A percentile compares a stretch with the other conserved stretches of the same genome.
phyloP scores from a whole-genome alignment of 1,284 basidiomycete species.

The Ganoderma resinaceum region DNA sequence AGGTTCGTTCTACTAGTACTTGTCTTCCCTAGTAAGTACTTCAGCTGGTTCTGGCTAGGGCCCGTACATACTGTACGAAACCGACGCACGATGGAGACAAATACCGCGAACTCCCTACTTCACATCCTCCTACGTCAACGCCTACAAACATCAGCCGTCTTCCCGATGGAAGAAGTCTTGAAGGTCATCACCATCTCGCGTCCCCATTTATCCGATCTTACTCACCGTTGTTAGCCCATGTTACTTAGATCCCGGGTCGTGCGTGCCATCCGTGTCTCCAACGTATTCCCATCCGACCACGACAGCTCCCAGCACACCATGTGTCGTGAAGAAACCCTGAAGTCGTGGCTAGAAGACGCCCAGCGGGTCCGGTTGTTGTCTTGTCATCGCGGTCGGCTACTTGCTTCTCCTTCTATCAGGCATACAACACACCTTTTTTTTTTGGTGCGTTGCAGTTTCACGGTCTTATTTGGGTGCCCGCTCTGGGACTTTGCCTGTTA shows the following conservation, averaged over 20 bases:
- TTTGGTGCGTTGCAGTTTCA: background rate
- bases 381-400: background rate
- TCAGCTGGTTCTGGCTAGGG: too few species aligned
- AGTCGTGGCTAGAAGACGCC: background rate
- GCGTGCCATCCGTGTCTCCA: background rate
- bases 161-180: background rate
- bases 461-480: background rate
- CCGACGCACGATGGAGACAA: too few species aligned
- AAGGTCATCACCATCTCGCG: background rate
- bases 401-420: conserved; percentile 5
- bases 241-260: background rate
- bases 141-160: background rate
- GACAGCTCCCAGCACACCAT: background rate
- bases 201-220: conserved; percentile 1
- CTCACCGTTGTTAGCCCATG: conserved; percentile 1
- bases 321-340: background rate
- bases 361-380: background rate
- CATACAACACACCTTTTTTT: background rate
- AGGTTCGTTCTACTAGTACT: too few species aligned
- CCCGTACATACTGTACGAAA: too few species aligned
- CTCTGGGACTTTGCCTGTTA: background rate
- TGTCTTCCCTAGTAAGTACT: too few species aligned
- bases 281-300: background rate
- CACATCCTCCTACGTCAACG: too few species aligned
- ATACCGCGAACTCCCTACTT: too few species aligned